Conservation (phyloP, 768 basidiomycete genomes). For the Mrakia frigida region DNA sequence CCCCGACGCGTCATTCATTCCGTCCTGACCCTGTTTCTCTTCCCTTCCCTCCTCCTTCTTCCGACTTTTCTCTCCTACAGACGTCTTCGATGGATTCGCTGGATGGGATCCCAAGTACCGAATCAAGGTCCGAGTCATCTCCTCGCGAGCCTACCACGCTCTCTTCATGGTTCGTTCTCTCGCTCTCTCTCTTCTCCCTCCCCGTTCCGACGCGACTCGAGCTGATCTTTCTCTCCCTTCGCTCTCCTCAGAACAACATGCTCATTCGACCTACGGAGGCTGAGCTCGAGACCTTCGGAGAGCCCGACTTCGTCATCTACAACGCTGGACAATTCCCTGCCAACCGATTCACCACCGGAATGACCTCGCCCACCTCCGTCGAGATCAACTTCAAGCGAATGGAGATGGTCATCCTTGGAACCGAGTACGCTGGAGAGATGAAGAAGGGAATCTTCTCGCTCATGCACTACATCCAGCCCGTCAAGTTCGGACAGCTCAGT, state of each 20-base stretch:
- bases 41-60: not conserved
- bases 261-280: constrained; percentile 94
- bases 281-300: constrained; percentile 88
- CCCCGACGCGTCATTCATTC: not conserved
- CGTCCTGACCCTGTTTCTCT: not conserved
- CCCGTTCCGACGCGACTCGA: constrained; percentile 15
- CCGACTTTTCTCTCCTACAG: constrained; percentile 31
- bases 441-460: constrained; percentile 99
- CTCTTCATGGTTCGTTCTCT: constrained; percentile 79
- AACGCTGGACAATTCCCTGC: constrained; percentile 99
- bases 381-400: constrained; percentile 99
- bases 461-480: constrained; percentile 98
- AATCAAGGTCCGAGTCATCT: constrained; percentile 99
- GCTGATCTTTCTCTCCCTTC: constrained; percentile 10
- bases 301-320: constrained; percentile 99
- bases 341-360: constrained; percentile 99
- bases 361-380: constrained; percentile 97
- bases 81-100: constrained; percentile 93
- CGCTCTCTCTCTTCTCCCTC: constrained; percentile 19
- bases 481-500: constrained; percentile 96
- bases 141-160: constrained; percentile 96
- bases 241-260: constrained; percentile 79
- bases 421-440: constrained; percentile 90
- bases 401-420: constrained; percentile 98
- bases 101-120: constrained; percentile 98